Evolutionary conservation across 345 rosid species (phyloP), one percentile per base, ranked within the genome.

Genomic region (Aquilaria malaccensis): DNA sequence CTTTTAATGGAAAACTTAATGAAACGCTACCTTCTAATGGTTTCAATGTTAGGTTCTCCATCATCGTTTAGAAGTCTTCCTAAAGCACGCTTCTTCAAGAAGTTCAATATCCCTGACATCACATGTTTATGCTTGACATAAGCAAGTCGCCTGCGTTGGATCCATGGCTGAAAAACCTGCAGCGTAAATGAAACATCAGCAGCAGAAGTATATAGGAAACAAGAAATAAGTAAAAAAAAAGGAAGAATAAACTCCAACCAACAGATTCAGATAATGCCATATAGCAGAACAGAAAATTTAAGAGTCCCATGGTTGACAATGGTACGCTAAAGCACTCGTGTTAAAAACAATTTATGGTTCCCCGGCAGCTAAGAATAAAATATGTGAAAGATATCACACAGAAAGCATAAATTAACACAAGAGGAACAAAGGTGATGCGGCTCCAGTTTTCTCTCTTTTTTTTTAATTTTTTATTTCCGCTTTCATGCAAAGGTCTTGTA

Each of bases 141-240:
- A 73, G 87, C 92, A 63, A 94, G 66, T 51, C 85, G 80, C 52
- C 96, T 83, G 69, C 72, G 74, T 72, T 88, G 99, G 54, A 94
- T 83, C 96, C 88, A 83, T 11, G 99, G 99, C 77, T 94, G 99
- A 71, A 84, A 72, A 45, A 79, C 80, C 83, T 79, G 62, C 50
- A 70, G 5, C 43, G 7, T 37, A 37, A 29, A 52, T 67, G 61
- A 62, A 11, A 65, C 52, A 69, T 52, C 54, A 37, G 15, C 15
- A 15, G 15, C 15, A 15, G 15, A 15, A 15, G 37, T 12, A 58
- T 45, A 9, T 1, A 55, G 45, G 55, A 14, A 54, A 13, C 54
- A 48, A 30, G 29, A 13, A 13, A n/a, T 7, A 15, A 52, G 54
- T 2, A 59, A 45, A 15, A 30, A 15, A 62, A 32, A 52, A 29